These are phyloP conservation scores for Wickerhamiella occidentalis DNA, from an alignment of 805 yeast species.

Conservation along the genomic window DNA sequence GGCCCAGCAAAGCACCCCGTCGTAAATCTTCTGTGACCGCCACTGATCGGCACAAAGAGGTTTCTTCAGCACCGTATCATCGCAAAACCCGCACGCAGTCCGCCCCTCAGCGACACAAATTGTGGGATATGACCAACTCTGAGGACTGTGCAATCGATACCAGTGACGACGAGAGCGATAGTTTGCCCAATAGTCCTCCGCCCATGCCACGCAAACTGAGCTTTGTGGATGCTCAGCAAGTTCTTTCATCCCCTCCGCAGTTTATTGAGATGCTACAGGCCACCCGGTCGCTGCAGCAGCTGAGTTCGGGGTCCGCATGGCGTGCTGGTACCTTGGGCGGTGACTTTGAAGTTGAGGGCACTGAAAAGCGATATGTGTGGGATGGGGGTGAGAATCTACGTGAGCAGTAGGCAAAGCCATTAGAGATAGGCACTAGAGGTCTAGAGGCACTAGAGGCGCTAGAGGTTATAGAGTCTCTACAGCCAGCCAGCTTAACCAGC, in stretches of 20 bases:
- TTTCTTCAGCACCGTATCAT: not conserved
- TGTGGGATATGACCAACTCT: not conserved
- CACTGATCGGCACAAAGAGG: not conserved
- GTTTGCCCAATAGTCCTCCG: conserved; percentile 21
- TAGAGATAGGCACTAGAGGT: no score
- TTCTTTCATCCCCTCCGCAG: conserved; percentile 26
- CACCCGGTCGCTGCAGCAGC: conserved; percentile 32
- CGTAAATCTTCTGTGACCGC: not conserved
- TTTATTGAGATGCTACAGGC: conserved; percentile 32
- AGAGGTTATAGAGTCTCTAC: no score
- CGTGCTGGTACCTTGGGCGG: conserved; percentile 22
- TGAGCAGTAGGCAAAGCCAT: not conserved
- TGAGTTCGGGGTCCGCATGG: conserved; percentile 26
- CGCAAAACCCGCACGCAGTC: conserved; percentile 3
- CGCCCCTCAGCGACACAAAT: not conserved
- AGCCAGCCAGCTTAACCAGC: no score
- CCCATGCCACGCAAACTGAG: conserved; percentile 26
- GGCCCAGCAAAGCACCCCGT: no score
- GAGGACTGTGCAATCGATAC: conserved; percentile 18
- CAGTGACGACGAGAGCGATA: conserved; percentile 19
- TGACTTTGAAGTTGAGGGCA: conserved; percentile 31
- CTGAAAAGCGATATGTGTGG: conserved; percentile 28
- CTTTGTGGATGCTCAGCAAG: conserved; percentile 19
- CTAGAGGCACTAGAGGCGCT: no score
- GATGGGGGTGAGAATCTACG: conserved; percentile 24